Percentiles rank a stretch among this genome's conserved stretches.
These are phyloP conservation scores for Phialocephala subalpina DNA, from an alignment of 2,329 filamentous ascomycete genomes.

Conservation along the genomic window DNA sequence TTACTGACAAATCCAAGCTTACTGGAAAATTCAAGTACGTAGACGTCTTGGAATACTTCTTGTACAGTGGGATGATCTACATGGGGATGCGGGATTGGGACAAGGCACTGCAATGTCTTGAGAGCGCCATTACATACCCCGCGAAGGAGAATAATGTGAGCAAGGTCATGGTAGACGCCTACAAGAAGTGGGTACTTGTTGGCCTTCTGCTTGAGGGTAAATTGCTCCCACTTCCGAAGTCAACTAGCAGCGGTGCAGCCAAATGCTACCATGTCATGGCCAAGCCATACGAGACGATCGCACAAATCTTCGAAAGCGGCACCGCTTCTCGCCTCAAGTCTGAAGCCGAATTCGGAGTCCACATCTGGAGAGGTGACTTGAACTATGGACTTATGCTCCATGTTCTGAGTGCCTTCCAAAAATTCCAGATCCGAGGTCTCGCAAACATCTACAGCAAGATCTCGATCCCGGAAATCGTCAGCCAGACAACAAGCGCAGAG, in stretches of 20 bases:
- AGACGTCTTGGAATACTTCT: conserved; percentile 72
- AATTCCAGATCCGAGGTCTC: conserved; percentile 78
- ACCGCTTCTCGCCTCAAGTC: conserved; percentile 66
- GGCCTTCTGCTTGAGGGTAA: conserved; percentile 75
- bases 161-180: conserved; percentile 85
- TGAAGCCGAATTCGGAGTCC: conserved; percentile 66
- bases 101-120: conserved; percentile 67
- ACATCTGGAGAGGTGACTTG: conserved; percentile 73
- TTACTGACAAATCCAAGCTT: conserved; percentile 65
- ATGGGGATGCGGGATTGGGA: conserved; percentile 68
- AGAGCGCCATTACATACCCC: conserved; percentile 73
- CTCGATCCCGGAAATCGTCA: conserved; percentile 60
- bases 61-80: conserved; percentile 70
- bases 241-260: conserved; percentile 59
- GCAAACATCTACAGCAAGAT: conserved; percentile 74
- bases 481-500: conserved; percentile 60
- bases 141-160: conserved; percentile 68
- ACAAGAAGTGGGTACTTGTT: conserved; percentile 89
- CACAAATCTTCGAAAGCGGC: conserved; percentile 69
- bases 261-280: conserved; percentile 66
- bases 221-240: conserved; percentile 61
- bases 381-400: conserved; percentile 76
- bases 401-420: conserved; percentile 74
- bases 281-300: conserved; percentile 76
- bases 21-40: conserved; percentile 59